Percentiles rank a stretch among this genome's conserved stretches.
These are phyloP conservation scores for Yamadazyma buinensis DNA, from an alignment of 1,139 yeast species.

Conservation along the genomic window DNA sequence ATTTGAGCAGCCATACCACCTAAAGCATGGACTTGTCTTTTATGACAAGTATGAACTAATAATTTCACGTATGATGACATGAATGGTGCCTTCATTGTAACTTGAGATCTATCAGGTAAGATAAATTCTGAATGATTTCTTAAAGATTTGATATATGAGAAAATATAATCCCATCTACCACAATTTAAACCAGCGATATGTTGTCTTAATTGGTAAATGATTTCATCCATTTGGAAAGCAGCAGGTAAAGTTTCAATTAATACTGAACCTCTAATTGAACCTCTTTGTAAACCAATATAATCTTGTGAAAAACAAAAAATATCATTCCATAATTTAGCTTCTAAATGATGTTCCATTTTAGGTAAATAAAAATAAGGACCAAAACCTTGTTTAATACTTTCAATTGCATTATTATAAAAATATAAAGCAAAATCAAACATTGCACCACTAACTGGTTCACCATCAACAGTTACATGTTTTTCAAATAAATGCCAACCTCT, in stretches of 20 bases:
- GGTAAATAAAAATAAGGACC: constrained; percentile 81
- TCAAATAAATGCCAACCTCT: constrained; percentile 86
- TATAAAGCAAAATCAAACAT: constrained; percentile 75
- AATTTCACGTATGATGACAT: constrained; percentile 68
- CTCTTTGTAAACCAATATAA: constrained; percentile 60
- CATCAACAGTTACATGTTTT: constrained; percentile 69
- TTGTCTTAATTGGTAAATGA: constrained; percentile 69
- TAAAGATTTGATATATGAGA: constrained; percentile 66
- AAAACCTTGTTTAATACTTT: constrained; percentile 54
- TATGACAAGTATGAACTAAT: constrained; percentile 68
- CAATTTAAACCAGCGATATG: constrained; percentile 77
- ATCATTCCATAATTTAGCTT: constrained; percentile 78
- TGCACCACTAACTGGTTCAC: constrained; percentile 71
- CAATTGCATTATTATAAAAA: constrained; percentile 70
- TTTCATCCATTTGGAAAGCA: constrained; percentile 80
- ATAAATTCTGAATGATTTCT: constrained; percentile 61
- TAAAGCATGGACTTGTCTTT: constrained; percentile 74
- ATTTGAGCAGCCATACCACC: constrained; percentile 88
- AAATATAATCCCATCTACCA: constrained; percentile 83
- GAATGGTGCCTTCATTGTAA: constrained; percentile 73
- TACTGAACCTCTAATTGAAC: constrained; percentile 76
- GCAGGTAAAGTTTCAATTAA: constrained; percentile 74
- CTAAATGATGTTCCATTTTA: constrained; percentile 77
- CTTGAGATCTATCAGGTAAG: constrained; percentile 71
- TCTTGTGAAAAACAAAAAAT: constrained; percentile 69